Base-by-base conservation (phyloP, 495 filamentous ascomycete genomes). In the Acidomyces sp. region DNA sequence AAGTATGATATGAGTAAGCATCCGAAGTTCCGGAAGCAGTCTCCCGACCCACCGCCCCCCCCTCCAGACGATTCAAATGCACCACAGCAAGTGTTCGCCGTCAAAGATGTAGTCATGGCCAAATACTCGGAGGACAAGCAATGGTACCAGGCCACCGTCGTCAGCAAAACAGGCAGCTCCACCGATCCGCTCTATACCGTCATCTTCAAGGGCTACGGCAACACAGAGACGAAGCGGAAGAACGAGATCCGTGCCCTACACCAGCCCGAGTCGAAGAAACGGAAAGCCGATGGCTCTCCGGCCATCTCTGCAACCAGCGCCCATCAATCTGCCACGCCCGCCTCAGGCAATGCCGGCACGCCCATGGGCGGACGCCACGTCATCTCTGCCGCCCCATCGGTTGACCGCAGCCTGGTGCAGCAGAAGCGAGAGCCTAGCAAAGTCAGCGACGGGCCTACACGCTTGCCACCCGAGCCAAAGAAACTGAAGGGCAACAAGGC, bases 91-190 rank as follows among this genome's bases (percentile, higher is more conserved):
- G 70, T 69, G 2, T 93, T 85, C 59, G 71, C 81, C 37, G 84
- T 95, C 46, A 94, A 94, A 53, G 90, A 96, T 54, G 77, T 66
- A 22, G 82, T 94, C 26, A 67, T 92, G 57, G 90, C 88, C 18
- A 82, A 82, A 57, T 97, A 85, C 86, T 80, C 83, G 3, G 88
- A 85, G 29, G 90, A 96, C 58, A 82, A 82, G 54, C 69, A 71
- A 6, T 93, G 87, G 68, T 96, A 96, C 64, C 80, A 83, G 22
- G 90, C 92, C 27, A 77, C 82, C 43, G 92, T 97, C 61, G 90
- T 81, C 13, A 85, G 82, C 22, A 87, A 93, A 49, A 95, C 87
- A 26, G 90, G 90, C 46, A 90, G 85, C 3, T 78, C 78, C 15
- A 80, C 75, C 38, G 79, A 80, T 24, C 92, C 88, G 12, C 77